Base-by-base conservation (phyloP, 495 filamentous ascomycete genomes). In the Mycothermus thermophilus region DNA sequence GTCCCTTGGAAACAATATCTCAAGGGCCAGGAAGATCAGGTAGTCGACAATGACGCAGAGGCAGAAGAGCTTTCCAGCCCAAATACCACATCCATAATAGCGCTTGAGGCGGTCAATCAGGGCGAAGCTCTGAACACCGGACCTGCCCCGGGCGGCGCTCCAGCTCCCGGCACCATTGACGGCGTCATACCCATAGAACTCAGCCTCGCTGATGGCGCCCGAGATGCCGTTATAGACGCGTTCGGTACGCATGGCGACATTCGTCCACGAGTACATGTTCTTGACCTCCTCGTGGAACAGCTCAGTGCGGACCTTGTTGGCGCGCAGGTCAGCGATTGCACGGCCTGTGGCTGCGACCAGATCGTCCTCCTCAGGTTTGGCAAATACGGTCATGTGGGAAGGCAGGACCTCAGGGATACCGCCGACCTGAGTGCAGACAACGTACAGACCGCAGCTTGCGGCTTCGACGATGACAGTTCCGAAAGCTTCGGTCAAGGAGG, bases 1-100 rank as follows among this genome's bases (percentile, higher is more conserved):
- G 17, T 77, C 74, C 32, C 87, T 67, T 0, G 90, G 92, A 37
- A 77, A 87, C 61, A 74, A 80, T 58, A 92, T 71, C 55, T 96
- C 92, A 27, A 95, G 60, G 34, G 88, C 73, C 19, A 92, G 65
- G 42, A 80, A 93, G 31, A 97, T 64, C 41, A 97, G 52, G 46
- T 88, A 95, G 51, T 97, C 90, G 29, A 97, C 79, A 41, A 95
- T 76, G 11, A 88, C 87, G 40, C 86, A 95, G 2, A 97, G 58
- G 46, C 87, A 93, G 51, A 97, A 97, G 15, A 97, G 58, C 58
- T 97, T 97, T 6, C 90, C 90, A 8, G 90, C 90, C 90, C 90
- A 97, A 25, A 96, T 85, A n/a, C 90, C 90, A 49, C 90, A 97
- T n/a, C 90, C 90, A 50, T 96, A 97, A 49, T 97, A 96, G 17